Conservation (phyloP, 148 eudicot genomes). For the Polygonum maritimum region DNA sequence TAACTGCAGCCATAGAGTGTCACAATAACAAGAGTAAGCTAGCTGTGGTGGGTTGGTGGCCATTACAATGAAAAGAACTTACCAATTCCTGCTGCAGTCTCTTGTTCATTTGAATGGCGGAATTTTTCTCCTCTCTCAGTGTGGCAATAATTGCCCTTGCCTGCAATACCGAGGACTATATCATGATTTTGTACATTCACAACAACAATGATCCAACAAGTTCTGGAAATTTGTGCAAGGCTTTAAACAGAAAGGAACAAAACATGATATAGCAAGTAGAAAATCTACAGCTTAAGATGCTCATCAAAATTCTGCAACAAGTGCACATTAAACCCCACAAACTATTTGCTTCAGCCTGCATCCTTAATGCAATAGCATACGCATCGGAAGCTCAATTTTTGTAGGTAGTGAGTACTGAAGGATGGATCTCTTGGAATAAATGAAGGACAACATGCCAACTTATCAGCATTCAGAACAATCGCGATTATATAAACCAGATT, state of each 20-base stretch:
- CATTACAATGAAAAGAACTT: conserved; percentile 9
- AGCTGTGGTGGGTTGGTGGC: background rate
- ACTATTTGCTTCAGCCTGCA: no score
- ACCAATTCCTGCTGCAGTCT: conserved; percentile 83
- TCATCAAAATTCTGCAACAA: no score
- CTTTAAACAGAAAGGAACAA: background rate
- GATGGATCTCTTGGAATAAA: no score
- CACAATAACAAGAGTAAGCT: background rate
- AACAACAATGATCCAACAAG: no score
- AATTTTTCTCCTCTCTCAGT: conserved; percentile 64
- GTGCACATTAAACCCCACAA: no score
- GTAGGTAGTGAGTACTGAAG: no score
- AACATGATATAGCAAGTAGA: background rate
- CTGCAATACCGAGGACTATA: conserved; percentile 25
- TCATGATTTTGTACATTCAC: background rate
- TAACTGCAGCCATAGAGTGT: no score
- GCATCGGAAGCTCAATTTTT: background rate
- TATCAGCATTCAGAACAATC: background rate
- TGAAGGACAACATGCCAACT: background rate
- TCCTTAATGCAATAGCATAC: background rate
- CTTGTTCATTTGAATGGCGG: conserved; percentile 48
- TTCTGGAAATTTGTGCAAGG: background rate
- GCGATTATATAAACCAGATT: no score
- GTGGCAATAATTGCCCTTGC: conserved; percentile 37
- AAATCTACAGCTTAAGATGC: background rate